These are phyloP conservation scores for Lactuca saligna DNA, from an alignment of 129 eudicot species.

Conservation along the genomic window DNA sequence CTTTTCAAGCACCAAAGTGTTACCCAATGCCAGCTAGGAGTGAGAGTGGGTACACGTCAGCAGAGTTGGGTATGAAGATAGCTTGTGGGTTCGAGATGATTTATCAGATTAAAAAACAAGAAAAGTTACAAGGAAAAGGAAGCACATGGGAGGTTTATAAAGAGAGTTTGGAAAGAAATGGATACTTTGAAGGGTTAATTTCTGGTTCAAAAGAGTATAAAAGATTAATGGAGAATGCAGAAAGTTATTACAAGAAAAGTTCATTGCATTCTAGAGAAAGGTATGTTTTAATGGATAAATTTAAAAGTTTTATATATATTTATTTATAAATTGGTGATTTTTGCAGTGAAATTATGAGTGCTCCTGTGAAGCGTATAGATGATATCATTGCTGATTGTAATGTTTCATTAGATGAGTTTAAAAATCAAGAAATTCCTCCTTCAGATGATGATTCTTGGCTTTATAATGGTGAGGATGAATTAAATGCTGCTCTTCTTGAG, in stretches of 20 bases:
- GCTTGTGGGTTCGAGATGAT: constrained; percentile 96
- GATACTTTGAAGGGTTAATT: constrained; percentile 76
- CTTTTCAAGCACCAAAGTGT: constrained; percentile 80
- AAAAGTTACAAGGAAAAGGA: constrained; percentile 80
- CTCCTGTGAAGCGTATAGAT: constrained; percentile 77
- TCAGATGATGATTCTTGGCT: constrained; percentile 98
- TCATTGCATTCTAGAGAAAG: constrained; percentile 65
- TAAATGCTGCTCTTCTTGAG: constrained; percentile 78
- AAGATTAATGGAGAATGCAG: constrained; percentile 74
- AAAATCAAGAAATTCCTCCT: constrained; percentile 58
- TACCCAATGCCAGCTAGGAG: constrained; percentile 75
- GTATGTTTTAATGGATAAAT: constrained; percentile 19
- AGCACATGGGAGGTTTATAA: constrained; percentile 74
- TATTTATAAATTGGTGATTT: neutral
- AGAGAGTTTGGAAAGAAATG: constrained; percentile 66
- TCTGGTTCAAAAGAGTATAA: constrained; percentile 83
- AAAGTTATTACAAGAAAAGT: constrained; percentile 67
- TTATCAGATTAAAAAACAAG: constrained; percentile 68
- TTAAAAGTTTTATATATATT: neutral
- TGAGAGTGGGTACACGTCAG: constrained; percentile 59
- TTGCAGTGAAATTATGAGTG: constrained; percentile 77
- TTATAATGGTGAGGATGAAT: constrained; percentile 86
- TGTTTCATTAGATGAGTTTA: constrained; percentile 52
- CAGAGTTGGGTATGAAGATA: constrained; percentile 95
- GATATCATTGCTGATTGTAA: constrained; percentile 63